A percentile compares a stretch with the other conserved stretches of the same genome.
Evolutionary conservation across 2,329 filamentous ascomycete species (phyloP).

Genomic region (Pestalotiopsis fici): DNA sequence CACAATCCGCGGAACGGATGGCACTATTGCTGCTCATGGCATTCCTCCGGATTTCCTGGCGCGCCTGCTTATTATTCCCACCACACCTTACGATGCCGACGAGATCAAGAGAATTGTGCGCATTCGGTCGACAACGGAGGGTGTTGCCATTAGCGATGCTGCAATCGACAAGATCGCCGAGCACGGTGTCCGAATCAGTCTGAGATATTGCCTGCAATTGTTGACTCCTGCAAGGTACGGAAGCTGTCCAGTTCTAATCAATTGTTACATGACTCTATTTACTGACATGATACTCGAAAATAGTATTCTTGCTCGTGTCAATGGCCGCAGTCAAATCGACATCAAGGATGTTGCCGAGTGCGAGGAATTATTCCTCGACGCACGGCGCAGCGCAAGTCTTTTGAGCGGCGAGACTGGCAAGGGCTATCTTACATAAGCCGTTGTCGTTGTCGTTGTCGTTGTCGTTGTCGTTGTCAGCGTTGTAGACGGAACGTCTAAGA

Average conservation of each 20-base stretch:
- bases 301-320: slow-evolving; percentile 85
- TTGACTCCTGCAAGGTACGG: slow-evolving; percentile 77
- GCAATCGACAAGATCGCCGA: slow-evolving; percentile 86
- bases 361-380: slow-evolving; percentile 82
- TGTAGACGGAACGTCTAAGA: slow-evolving; percentile 16
- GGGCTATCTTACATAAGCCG: slow-evolving; percentile 62
- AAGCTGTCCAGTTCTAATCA: slow-evolving; percentile 16
- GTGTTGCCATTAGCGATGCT: slow-evolving; percentile 74
- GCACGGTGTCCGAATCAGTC: slow-evolving; percentile 84
- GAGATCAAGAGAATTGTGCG: slow-evolving; percentile 94
- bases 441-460: background rate
- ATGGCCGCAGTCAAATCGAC: slow-evolving; percentile 75
- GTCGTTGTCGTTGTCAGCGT: slow-evolving; percentile 9
- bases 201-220: slow-evolving; percentile 91
- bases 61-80: slow-evolving; percentile 93
- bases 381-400: slow-evolving; percentile 73
- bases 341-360: slow-evolving; percentile 78
- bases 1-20: slow-evolving; percentile 83
- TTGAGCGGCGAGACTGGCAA: slow-evolving; percentile 63
- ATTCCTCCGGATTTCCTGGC: slow-evolving; percentile 92
- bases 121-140: slow-evolving; percentile 80
- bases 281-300: slow-evolving; percentile 12
- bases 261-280: background rate
- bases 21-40: slow-evolving; percentile 85
- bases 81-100: slow-evolving; percentile 80